Percentiles rank a stretch among this genome's conserved stretches.
Conservation (phyloP, 1,284 basidiomycete species). For the Rhizoctonia solani region DNA sequence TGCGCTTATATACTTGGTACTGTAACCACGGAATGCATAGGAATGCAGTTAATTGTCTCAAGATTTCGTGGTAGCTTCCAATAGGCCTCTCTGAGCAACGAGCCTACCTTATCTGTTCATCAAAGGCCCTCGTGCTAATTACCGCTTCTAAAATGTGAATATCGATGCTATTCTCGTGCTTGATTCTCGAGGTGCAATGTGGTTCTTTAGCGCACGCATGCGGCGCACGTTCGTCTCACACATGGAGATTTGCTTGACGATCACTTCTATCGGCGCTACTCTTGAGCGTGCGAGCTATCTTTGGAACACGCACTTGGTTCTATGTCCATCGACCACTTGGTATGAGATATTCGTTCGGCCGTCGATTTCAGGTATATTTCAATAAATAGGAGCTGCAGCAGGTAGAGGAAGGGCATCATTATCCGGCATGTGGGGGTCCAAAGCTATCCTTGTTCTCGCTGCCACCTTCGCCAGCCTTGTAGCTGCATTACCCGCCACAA, state of each 20-base stretch:
- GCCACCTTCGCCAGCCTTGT: background rate
- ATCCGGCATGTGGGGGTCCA: slow-evolving; percentile 11
- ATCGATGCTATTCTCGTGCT: background rate
- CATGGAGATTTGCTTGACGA: background rate
- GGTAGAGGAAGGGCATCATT: background rate
- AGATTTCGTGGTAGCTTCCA: too few relatives aligned
- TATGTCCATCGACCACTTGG: background rate
- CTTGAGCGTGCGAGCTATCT: too few relatives aligned
- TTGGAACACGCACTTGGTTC: slow-evolving; percentile 1
- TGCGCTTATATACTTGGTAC: too few relatives aligned
- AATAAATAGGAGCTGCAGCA: background rate
- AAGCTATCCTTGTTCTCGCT: background rate
- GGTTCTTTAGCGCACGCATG: slow-evolving; percentile 8
- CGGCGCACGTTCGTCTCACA: slow-evolving; percentile 22
- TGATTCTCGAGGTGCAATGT: slow-evolving; percentile 3
- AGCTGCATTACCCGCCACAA: slow-evolving; percentile 8
- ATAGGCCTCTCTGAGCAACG: too few relatives aligned
- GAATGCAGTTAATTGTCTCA: too few relatives aligned
- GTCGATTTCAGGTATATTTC: background rate
- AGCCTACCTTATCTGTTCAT: too few relatives aligned
- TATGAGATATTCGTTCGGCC: background rate
- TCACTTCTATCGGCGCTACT: slow-evolving; percentile 6
- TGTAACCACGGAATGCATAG: too few relatives aligned
- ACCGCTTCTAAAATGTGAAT: slow-evolving; percentile 1
- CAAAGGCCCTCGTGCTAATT: too few relatives aligned